phyloP scores from a whole-genome alignment of 2,329 filamentous ascomycete species.

The Lanzia echinophila region DNA sequence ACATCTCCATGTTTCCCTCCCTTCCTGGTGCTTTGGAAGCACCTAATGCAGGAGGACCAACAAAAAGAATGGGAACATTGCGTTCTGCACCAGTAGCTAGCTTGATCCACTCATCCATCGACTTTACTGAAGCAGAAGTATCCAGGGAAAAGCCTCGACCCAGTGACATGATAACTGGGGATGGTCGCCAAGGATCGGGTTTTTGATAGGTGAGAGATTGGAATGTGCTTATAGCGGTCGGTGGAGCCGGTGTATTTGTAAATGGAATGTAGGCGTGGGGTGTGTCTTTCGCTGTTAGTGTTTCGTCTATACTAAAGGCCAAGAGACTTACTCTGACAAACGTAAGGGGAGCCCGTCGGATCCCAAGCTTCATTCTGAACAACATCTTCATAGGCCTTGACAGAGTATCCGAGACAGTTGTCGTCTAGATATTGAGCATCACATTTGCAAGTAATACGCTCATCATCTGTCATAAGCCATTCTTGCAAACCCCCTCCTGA shows the following conservation, averaged over 20 bases:
- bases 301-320: neutral
- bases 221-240: conserved; percentile 27
- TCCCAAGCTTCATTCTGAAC: conserved; percentile 14
- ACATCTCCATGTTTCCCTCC: conserved; percentile 20
- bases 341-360: conserved; percentile 12
- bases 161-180: conserved; percentile 35
- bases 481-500: conserved; percentile 34
- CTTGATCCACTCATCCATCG: conserved; percentile 36
- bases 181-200: conserved; percentile 33
- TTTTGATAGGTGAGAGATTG: conserved; percentile 25
- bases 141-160: conserved; percentile 29
- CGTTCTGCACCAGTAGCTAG: conserved; percentile 32
- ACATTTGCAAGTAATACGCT: conserved; percentile 32
- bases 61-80: conserved; percentile 37
- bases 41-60: conserved; percentile 33
- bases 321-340: conserved; percentile 14
- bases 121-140: conserved; percentile 25
- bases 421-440: conserved; percentile 35
- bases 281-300: conserved; percentile 22
- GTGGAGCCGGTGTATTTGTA: conserved; percentile 28
- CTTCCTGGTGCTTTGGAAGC: conserved; percentile 2
- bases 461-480: conserved; percentile 32
- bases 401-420: conserved; percentile 27
- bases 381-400: conserved; percentile 21
- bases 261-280: conserved; percentile 34